Base-by-base conservation (phyloP, 768 basidiomycete genomes). In the Naganishia antarctica region DNA sequence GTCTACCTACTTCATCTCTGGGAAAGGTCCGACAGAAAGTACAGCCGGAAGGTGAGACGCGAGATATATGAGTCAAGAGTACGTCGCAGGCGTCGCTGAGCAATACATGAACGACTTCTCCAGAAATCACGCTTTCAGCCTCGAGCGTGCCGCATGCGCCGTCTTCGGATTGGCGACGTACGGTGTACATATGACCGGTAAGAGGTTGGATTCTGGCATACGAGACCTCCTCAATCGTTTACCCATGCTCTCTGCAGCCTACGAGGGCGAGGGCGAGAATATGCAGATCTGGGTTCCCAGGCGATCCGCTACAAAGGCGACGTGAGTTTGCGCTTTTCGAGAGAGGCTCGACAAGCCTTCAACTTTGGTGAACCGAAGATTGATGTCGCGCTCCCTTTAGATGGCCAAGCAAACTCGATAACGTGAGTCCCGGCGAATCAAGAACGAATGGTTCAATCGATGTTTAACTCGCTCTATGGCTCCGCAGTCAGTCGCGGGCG, bases 91-190 rank as follows among this genome's bases (percentile, higher is more conserved):
- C 2, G 21, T 18, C 15, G 13, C 50, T 51, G 18, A 28, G 7
- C 21, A 34, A 11, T n/a, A n/a, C 8, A 37, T 37, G 34, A 37
- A 37, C 8, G 8, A 37, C 15, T 15, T 23, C 13, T 29, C 18
- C 26, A 76, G 72, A 4, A 89, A 91, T 74, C 88, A 82, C 64
- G 89, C 84, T n/a, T 96, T 98, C 76, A 83, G 86, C 74, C 84
- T 98, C 83, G 96, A 98, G 76, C 83, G 94, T 34, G 82, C 89
- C 0, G 91, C 91, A 2, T 91, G 90, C 74, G 83, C 87, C 0
- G 79, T 98, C 34, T 97, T 98, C 70, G 92, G 94, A 2, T 76
- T 93, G 7, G 82, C 89, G 59, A 96, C 93, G 0, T 92, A 89
- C 70, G 94, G 96, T 0, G 88, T 94, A 2, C 96, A 98, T 76